These are phyloP conservation scores for Fraxinus americana DNA, from an alignment of 257 asterid species.

Conservation along the genomic window DNA sequence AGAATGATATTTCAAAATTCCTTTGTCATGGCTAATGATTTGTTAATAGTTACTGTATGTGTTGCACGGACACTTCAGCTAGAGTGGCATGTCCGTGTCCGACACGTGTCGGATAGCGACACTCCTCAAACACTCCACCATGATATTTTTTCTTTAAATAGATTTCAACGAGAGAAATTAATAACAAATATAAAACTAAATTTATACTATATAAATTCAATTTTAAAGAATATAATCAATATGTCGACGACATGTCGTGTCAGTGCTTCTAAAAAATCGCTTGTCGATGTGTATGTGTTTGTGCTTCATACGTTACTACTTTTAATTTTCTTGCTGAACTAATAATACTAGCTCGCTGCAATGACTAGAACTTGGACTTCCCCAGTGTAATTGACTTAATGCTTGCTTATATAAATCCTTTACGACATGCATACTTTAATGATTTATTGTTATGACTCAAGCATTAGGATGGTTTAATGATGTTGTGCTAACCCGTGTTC, in stretches of 20 bases:
- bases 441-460: not conserved
- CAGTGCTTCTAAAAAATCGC: no score
- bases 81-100: no score
- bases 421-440: not conserved
- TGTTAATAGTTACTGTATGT: not conserved
- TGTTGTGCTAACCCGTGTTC: slow-evolving; percentile 18
- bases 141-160: no score
- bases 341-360: not conserved
- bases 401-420: not conserved
- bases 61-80: no score
- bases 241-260: no score
- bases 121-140: no score
- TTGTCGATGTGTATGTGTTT: no score
- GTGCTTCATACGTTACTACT: not conserved
- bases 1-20: not conserved
- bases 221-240: no score
- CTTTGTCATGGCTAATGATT: not conserved
- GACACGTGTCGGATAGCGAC: no score
- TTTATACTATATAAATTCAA: no score
- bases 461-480: slow-evolving; percentile 3
- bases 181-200: no score
- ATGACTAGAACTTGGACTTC: not conserved
- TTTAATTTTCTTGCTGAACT: slow-evolving; percentile 2
- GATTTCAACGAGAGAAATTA: no score
- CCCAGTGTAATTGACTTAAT: not conserved